Percentiles rank a stretch among this genome's conserved stretches.
Evolutionary conservation across 1,139 yeast species (phyloP).

Genomic region (Scheffersomyces insectosa): DNA sequence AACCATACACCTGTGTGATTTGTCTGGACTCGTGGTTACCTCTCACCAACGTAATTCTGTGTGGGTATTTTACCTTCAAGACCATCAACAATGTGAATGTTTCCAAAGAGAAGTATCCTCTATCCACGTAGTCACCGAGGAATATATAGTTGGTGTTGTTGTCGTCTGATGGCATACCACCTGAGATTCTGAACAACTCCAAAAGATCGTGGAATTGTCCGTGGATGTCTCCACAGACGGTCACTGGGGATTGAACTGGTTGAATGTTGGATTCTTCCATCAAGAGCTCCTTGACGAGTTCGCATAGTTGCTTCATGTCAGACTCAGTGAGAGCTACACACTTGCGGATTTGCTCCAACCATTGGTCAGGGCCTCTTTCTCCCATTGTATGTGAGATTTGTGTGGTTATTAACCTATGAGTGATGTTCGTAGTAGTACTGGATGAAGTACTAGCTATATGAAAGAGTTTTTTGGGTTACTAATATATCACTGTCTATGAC

Average conservation of each 20-base stretch:
- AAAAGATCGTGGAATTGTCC: slow-evolving; percentile 96
- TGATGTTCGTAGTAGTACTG: no score
- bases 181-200: slow-evolving; percentile 88
- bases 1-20: slow-evolving; percentile 94
- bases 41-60: slow-evolving; percentile 81
- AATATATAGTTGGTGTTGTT: slow-evolving; percentile 68
- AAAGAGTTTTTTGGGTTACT: no score
- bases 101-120: slow-evolving; percentile 93
- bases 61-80: slow-evolving; percentile 83
- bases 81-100: slow-evolving; percentile 91
- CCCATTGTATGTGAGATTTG: slow-evolving; percentile 39
- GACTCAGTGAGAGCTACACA: slow-evolving; percentile 87
- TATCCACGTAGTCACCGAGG: slow-evolving; percentile 94
- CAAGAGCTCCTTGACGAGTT: slow-evolving; percentile 53
- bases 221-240: slow-evolving; percentile 97
- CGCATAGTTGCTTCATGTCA: slow-evolving; percentile 96
- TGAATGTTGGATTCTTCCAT: slow-evolving; percentile 67
- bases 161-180: slow-evolving; percentile 72
- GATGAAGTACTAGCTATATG: no score
- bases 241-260: slow-evolving; percentile 94
- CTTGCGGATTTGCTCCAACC: slow-evolving; percentile 92
- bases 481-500: no score
- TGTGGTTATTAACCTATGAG: no score
- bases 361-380: slow-evolving; percentile 90
- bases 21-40: slow-evolving; percentile 96